Percentiles rank a stretch among this genome's conserved stretches.
Conservation (phyloP, 2,329 filamentous ascomycete genomes). For the Exserohilum turcica region DNA sequence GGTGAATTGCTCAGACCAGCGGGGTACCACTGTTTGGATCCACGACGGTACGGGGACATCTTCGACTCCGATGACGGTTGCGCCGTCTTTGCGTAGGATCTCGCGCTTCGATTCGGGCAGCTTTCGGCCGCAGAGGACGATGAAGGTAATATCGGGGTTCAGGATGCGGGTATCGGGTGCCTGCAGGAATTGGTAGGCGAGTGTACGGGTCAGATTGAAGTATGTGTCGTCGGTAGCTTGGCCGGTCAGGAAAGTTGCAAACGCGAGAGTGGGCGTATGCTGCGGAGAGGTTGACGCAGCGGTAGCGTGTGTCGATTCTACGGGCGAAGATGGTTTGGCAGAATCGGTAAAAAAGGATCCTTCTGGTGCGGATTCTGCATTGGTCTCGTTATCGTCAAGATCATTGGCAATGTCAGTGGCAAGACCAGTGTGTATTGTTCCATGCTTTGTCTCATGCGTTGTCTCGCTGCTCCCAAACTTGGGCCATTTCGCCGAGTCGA, state of each 20-base stretch:
- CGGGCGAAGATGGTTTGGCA: neutral
- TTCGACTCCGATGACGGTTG: constrained; percentile 46
- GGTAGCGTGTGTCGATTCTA: neutral
- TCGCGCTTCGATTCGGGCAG: constrained; percentile 23
- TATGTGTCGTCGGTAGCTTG: constrained; percentile 41
- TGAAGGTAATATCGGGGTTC: constrained; percentile 40
- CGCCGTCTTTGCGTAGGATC: constrained; percentile 48
- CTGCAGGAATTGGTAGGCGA: constrained; percentile 22
- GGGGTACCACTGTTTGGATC: constrained; percentile 45
- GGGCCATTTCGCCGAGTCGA: neutral
- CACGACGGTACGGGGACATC: constrained; percentile 43
- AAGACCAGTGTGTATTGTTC: no score
- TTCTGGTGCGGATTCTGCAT: no score
- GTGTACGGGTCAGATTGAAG: constrained; percentile 47
- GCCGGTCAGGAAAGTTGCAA: constrained; percentile 49
- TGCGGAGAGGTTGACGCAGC: neutral
- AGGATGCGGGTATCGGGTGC: constrained; percentile 44
- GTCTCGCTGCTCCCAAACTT: neutral
- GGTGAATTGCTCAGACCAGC: constrained; percentile 53
- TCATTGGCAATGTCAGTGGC: no score
- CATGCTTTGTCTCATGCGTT: neutral
- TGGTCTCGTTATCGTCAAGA: no score
- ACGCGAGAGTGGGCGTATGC: constrained; percentile 22
- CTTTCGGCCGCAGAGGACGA: constrained; percentile 46
- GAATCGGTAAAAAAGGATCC: no score